Percentiles rank a stretch among this genome's conserved stretches.
Conservation (phyloP, 768 basidiomycete species). For the Lactarius evosmus region DNA sequence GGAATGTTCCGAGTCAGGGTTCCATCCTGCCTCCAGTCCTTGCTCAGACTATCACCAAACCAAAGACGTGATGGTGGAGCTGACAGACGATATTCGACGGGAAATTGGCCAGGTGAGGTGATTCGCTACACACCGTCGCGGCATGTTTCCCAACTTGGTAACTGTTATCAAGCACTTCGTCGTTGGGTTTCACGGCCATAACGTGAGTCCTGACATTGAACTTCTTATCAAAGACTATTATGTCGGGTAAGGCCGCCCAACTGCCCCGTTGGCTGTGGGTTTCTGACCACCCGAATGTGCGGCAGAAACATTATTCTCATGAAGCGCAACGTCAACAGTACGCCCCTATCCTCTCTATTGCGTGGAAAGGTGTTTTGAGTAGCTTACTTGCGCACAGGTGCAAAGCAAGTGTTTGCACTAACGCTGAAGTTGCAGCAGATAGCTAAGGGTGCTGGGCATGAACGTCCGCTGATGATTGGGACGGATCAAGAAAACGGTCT, state of each 20-base stretch:
- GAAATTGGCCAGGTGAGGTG: slow-evolving; percentile 33
- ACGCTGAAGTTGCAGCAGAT: slow-evolving; percentile 50
- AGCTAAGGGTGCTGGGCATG: slow-evolving; percentile 56
- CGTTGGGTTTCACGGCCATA: slow-evolving; percentile 62
- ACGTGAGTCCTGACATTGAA: slow-evolving; percentile 49
- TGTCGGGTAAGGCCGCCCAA: slow-evolving; percentile 43
- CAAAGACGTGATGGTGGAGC: background rate
- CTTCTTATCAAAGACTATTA: slow-evolving; percentile 59
- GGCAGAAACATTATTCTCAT: slow-evolving; percentile 58
- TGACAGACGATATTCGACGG: slow-evolving; percentile 28
- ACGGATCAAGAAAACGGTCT: slow-evolving; percentile 74
- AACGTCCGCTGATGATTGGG: slow-evolving; percentile 57
- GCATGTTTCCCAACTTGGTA: background rate
- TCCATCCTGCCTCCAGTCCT: background rate
- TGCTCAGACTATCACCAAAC: too few species aligned
- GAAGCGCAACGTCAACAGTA: slow-evolving; percentile 62
- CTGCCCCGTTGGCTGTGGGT: too few species aligned
- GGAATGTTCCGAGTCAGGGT: too few species aligned
- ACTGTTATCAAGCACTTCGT: slow-evolving; percentile 57
- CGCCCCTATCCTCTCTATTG: slow-evolving; percentile 8
- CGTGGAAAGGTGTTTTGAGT: too few species aligned
- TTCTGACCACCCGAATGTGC: background rate
- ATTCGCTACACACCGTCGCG: too few species aligned
- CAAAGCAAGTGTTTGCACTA: slow-evolving; percentile 48
- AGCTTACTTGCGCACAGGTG: slow-evolving; percentile 37